A percentile compares a stretch with the other conserved stretches of the same genome.
phyloP scores from a whole-genome alignment of 495 filamentous ascomycete genomes.

The Lindgomyces ingoldianus region DNA sequence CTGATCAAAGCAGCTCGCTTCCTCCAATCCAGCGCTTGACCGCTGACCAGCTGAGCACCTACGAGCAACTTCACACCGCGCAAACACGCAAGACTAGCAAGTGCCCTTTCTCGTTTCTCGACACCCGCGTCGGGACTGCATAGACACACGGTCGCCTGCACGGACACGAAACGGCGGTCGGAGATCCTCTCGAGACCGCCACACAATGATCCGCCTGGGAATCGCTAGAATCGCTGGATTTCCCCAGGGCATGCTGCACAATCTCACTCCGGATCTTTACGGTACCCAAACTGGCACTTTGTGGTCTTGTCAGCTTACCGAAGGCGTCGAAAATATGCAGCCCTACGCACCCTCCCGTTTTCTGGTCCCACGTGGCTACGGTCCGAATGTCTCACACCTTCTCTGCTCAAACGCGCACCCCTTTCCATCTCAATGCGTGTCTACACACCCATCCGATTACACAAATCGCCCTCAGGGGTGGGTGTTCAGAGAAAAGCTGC shows the following conservation, averaged over 20 bases:
- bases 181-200: background rate
- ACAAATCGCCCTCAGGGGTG: background rate
- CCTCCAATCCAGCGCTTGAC: background rate
- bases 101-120: too few species aligned
- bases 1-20: background rate
- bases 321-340: constrained; percentile 24
- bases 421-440: background rate
- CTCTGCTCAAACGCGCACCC: background rate
- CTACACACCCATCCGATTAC: background rate
- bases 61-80: background rate
- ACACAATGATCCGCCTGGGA: constrained; percentile 10
- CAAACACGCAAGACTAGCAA: background rate
- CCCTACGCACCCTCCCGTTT: constrained; percentile 36
- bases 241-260: constrained; percentile 11
- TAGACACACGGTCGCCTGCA: background rate
- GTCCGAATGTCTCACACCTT: constrained; percentile 30
- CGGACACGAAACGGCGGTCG: background rate
- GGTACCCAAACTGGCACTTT: constrained; percentile 17
- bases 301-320: constrained; percentile 28
- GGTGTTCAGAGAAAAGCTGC: background rate
- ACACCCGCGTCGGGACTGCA: too few species aligned
- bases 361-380: constrained; percentile 30
- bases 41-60: constrained; percentile 1
- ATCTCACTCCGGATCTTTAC: constrained; percentile 8
- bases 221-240: constrained; percentile 21